Base-by-base conservation (phyloP, 345 rosid genomes). In the Lepidium africanum region DNA sequence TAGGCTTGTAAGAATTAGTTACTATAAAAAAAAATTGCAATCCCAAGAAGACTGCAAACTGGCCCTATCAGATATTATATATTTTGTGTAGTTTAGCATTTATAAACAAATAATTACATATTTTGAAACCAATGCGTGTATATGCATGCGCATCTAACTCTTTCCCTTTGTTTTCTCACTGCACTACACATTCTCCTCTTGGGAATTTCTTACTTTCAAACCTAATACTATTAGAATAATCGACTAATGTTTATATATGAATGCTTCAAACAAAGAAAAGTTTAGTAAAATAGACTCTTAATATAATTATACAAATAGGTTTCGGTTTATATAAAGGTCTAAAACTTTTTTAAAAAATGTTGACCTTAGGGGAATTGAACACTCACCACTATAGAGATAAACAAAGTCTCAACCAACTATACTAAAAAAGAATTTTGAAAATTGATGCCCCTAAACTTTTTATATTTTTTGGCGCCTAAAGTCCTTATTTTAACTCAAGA, bases 91-190 rank as follows among this genome's bases (percentile, higher is more conserved):
- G 35, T 74, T 59, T 79, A 50, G 85, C 81, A 79, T 79, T 81
- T 75, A 81, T 72, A 86, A 87, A 81, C 68, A 62, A 82, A 81
- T 81, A 74, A 83, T 79, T 77, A 81, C 58, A 76, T 27, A 27
- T 59, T 16, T 77, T 78, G 73, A 68, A 68, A 76, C 73, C 39
- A 71, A 65, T 71, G 76, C 71, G 13, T 71, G 74, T 19, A 57
- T 66, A 64, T 67, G 76, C 88, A 85, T 85, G 90, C 89, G 86
- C 84, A 75, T 77, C 79, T 81, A 73, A 82, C 82, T 70, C 81
- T 63, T 80, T 78, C 74, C 75, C 72, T 77, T 81, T 70, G 72
- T 80, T 78, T 78, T 75, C 63, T 46, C 33, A 37, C 32, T 45
- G 27, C 52, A 53, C 69, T 55, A 69, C 33, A 67, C 78, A 60